Evolutionary conservation across 2,329 filamentous ascomycete genomes (phyloP).

Genomic region (Rugonectria rugulosa): DNA sequence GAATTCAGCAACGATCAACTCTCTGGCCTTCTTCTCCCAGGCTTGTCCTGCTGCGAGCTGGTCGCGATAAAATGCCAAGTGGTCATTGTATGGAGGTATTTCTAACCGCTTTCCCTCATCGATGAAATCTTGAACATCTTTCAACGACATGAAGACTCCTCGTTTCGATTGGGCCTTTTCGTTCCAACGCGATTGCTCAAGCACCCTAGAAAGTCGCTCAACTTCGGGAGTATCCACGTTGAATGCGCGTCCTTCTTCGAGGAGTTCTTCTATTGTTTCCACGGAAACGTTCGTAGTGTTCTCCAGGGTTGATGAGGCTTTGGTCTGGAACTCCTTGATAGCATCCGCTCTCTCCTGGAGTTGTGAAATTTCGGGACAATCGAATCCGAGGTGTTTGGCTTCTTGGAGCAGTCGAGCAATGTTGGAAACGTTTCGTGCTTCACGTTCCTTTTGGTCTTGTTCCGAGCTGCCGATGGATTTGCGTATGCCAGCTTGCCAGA

Average conservation of each 20-base stretch:
- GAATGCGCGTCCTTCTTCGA: constrained; percentile 89
- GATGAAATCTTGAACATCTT: constrained; percentile 82
- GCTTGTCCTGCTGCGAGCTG: constrained; percentile 79
- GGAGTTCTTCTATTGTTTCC: constrained; percentile 83
- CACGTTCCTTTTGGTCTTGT: constrained; percentile 80
- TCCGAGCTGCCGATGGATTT: constrained; percentile 67
- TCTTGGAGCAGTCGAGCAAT: constrained; percentile 84
- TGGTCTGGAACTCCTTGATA: constrained; percentile 84
- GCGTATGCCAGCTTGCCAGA: constrained; percentile 76
- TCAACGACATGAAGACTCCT: constrained; percentile 72
- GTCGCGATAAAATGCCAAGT: constrained; percentile 77
- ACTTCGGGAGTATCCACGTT: constrained; percentile 93
- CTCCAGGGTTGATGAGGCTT: constrained; percentile 74
- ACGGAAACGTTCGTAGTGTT: constrained; percentile 70
- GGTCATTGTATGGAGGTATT: constrained; percentile 81
- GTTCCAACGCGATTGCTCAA: constrained; percentile 90
- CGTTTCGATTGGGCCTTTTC: constrained; percentile 74
- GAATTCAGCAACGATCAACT: constrained; percentile 89
- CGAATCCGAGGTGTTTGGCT: constrained; percentile 88
- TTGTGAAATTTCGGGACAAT: constrained; percentile 88
- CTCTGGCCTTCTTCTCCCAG: constrained; percentile 93
- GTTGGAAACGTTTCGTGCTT: constrained; percentile 87
- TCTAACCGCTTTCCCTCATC: constrained; percentile 78
- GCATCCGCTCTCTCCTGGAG: constrained; percentile 85
- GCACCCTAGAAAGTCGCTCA: constrained; percentile 78